Evolutionary conservation across 2,329 filamentous ascomycete genomes (phyloP), one percentile per base, ranked within the genome.

Genomic region (Teratosphaeria zuluensis): DNA sequence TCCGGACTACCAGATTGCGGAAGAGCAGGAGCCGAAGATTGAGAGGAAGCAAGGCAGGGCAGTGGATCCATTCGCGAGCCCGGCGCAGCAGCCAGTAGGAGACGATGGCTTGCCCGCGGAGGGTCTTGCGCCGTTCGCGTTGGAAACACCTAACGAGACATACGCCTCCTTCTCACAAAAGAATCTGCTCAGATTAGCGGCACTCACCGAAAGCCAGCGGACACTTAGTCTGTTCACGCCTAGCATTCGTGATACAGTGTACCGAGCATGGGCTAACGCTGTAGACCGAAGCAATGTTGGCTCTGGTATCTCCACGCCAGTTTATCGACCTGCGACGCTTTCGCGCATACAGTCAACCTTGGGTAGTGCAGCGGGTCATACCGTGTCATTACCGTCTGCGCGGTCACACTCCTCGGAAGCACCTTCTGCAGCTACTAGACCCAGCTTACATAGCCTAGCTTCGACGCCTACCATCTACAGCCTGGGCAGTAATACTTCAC

Each of bases 161-260:
- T 90, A 95, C 72, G 91, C 90, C 0, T 81, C 95, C 5, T 97
- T 99, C 72, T 97, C 92, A 0, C 90, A 96, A 70, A 96, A 95
- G 80, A 97, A 96, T 67, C 78, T 97, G 42, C 76, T 95, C 28
- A 87, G 89, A 55, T 79, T 99, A 12, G 90, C 88, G 28, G 84
- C 90, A 0, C 78, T 99, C 59, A 91, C 85, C 3, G 88, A 95
- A 68, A 95, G 91, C 2, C 91, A 97, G 67, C 85, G 89, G 54
- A 97, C 94, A 0, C 76, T 97, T 35, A 95, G 92, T 4, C 78
- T 97, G 0, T 95, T 95, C 70, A 96, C 92, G 1, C 91, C 92
- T 0, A 85, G 87, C n/a, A 92, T 97, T 59, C 80, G 84, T 56
- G 90, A 97, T 72, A 89, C 90, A 3, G 87, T 97, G 30, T 96